Conservation (phyloP, 352 stramenopile genomes). For the Phytophthora pluvialis region DNA sequence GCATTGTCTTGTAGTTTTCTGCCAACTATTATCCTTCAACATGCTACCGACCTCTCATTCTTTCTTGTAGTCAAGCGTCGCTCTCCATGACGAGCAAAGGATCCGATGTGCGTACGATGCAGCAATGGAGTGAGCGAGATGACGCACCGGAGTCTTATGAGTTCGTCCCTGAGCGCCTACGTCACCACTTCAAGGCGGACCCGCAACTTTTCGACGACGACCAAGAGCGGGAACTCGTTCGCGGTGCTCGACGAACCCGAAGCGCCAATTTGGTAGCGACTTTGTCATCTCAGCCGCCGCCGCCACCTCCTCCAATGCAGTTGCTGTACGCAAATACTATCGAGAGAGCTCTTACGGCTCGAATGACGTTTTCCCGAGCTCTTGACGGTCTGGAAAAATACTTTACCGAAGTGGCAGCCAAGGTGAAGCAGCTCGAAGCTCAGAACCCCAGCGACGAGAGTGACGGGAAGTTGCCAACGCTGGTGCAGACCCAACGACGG, state of each 20-base stretch:
- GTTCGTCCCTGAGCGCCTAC: constrained; percentile 51
- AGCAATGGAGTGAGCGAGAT: constrained; percentile 12
- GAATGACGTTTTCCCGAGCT: constrained; percentile 57
- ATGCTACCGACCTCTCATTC: too few species aligned
- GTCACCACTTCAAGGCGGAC: constrained; percentile 58
- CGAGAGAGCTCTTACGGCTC: constrained; percentile 59
- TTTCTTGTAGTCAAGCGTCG: constrained; percentile 17
- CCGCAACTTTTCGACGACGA: constrained; percentile 14
- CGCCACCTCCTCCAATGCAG: constrained; percentile 3
- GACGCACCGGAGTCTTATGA: constrained; percentile 32
- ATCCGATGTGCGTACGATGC: background rate
- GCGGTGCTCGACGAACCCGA: constrained; percentile 47
- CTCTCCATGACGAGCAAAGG: constrained; percentile 13
- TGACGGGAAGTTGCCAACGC: constrained; percentile 48
- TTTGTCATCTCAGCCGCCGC: constrained; percentile 19
- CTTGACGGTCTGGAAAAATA: constrained; percentile 48
- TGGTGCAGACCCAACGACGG: constrained; percentile 67
- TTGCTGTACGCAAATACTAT: constrained; percentile 60
- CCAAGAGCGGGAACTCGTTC: constrained; percentile 30
- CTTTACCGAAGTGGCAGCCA: constrained; percentile 38
- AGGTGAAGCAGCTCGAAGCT: constrained; percentile 34
- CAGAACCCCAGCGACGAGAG: background rate
- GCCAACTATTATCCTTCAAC: too few species aligned
- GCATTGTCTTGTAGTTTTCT: too few species aligned
- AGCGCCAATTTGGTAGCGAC: constrained; percentile 58